Conservation (phyloP, 2,329 filamentous ascomycete genomes). For the Paecilomyces sp. region DNA sequence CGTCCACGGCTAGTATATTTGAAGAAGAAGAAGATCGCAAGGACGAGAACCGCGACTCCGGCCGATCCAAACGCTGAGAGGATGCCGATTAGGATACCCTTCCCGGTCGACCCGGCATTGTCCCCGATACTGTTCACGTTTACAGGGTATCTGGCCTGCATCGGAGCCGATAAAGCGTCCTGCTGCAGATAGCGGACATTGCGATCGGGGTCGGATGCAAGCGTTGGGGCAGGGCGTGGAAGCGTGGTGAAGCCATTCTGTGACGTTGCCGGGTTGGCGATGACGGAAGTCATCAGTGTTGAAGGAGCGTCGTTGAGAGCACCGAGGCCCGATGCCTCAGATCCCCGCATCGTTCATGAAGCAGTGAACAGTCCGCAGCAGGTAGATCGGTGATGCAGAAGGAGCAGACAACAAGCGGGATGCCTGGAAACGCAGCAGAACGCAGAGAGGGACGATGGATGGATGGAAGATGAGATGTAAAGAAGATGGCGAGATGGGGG, state of each 20-base stretch:
- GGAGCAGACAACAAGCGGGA: not conserved
- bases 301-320: slow-evolving; percentile 27
- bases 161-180: not conserved
- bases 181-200: slow-evolving; percentile 10
- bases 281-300: slow-evolving; percentile 23
- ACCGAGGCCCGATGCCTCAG: slow-evolving; percentile 31
- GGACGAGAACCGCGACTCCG: slow-evolving; percentile 70
- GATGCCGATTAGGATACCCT: slow-evolving; percentile 88
- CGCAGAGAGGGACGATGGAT: not conserved
- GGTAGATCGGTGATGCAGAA: slow-evolving; percentile 12
- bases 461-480: not conserved
- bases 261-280: slow-evolving; percentile 20
- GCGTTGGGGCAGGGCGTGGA: not conserved
- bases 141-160: slow-evolving; percentile 25
- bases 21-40: slow-evolving; percentile 85
- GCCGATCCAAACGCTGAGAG: slow-evolving; percentile 91
- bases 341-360: slow-evolving; percentile 34
- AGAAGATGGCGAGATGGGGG: not conserved
- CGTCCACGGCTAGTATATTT: slow-evolving; percentile 80
- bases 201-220: slow-evolving; percentile 7
- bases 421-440: not conserved
- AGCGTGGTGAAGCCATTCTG: slow-evolving; percentile 7
- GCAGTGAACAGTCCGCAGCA: not conserved
- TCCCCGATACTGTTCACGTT: slow-evolving; percentile 24
- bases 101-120: slow-evolving; percentile 51